Conservation (phyloP, 2,329 filamentous ascomycete species). For the Diaporthe nobilis region DNA sequence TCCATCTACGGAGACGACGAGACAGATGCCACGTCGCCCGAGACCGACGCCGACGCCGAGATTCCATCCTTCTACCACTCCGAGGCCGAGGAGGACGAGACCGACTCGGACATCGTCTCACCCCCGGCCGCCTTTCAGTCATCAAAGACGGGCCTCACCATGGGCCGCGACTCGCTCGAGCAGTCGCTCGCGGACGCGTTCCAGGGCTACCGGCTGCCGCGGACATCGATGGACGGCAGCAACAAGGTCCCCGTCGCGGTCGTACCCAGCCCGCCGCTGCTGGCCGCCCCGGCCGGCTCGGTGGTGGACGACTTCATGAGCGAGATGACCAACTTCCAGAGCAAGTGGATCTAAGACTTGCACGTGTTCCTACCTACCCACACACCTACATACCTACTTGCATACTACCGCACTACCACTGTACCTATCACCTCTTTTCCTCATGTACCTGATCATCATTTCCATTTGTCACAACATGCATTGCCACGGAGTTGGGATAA, state of each 20-base stretch:
- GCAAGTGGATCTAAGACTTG: constrained; percentile 16
- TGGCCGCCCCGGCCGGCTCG: constrained; percentile 54
- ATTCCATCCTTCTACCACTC: constrained; percentile 63
- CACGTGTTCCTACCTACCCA: too few relatives aligned
- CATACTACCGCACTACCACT: not conserved
- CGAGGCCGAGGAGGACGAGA: constrained; percentile 54
- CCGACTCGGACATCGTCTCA: constrained; percentile 54
- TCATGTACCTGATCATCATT: constrained; percentile 10
- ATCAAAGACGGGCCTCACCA: constrained; percentile 44
- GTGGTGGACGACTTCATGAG: constrained; percentile 58
- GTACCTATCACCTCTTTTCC: not conserved
- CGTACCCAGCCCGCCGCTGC: constrained; percentile 44
- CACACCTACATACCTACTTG: not conserved
- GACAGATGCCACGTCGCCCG: constrained; percentile 50
- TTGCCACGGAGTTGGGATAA: constrained; percentile 30
- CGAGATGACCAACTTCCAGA: constrained; percentile 36
- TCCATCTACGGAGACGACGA: constrained; percentile 48
- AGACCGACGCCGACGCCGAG: constrained; percentile 57
- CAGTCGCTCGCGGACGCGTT: constrained; percentile 48
- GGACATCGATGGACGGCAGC: constrained; percentile 44
- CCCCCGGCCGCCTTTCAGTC: constrained; percentile 54
- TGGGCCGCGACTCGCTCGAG: constrained; percentile 45
- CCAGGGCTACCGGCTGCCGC: constrained; percentile 65
- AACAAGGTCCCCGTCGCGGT: constrained; percentile 25
- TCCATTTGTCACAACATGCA: constrained; percentile 30